Conservation (phyloP, 2,329 filamentous ascomycete genomes). For the Cladosporium sphaerospermum region DNA sequence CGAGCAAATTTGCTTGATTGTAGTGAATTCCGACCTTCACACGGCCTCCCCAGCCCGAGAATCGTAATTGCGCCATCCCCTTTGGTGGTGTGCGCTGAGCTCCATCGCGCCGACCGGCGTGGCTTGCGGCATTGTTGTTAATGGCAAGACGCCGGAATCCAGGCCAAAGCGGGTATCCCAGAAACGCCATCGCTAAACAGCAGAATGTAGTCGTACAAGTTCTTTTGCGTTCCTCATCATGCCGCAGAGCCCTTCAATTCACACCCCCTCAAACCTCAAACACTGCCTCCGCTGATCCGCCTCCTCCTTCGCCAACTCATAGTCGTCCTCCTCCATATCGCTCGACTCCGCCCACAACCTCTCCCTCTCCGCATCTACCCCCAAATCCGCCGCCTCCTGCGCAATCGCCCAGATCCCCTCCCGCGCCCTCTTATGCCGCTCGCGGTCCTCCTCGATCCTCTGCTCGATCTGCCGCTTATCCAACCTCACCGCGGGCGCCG, state of each 20-base stretch:
- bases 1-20: too few species aligned
- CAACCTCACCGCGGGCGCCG: conserved; percentile 39
- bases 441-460: conserved; percentile 91
- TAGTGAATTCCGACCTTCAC: too few species aligned
- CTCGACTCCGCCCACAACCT: conserved; percentile 83
- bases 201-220: too few species aligned
- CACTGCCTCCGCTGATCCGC: conserved; percentile 47
- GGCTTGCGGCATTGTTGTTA: too few species aligned
- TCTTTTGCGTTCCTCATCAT: too few species aligned
- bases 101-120: too few species aligned
- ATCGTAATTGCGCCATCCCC: too few species aligned
- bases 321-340: conserved; percentile 82
- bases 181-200: conserved; percentile 5
- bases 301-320: conserved; percentile 70
- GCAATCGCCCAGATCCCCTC: conserved; percentile 88
- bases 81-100: too few species aligned
- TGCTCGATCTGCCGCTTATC: conserved; percentile 91
- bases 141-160: background rate
- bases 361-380: conserved; percentile 64
- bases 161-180: background rate
- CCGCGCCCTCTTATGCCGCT: conserved; percentile 83
- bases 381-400: conserved; percentile 40
- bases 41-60: too few species aligned
- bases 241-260: background rate
- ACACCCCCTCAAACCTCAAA: conserved; percentile 34